Base-by-base conservation (phyloP, 140 eudicot genomes). In the Oenanthe javanica region DNA sequence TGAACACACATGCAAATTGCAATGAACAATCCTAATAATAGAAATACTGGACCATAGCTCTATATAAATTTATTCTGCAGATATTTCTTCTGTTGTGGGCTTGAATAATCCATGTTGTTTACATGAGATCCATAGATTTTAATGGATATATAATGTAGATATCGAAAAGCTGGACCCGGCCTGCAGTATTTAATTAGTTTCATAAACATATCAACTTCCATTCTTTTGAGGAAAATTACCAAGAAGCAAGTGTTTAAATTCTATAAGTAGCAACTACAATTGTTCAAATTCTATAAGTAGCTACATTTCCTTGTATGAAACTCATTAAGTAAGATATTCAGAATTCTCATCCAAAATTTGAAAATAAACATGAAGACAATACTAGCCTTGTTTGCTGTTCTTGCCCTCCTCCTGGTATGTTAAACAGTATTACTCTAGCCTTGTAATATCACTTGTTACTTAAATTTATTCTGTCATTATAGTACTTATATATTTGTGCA, bases 371-470 rank as follows among this genome's bases (percentile, higher is more conserved):
- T 78, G 81, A 27, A 78, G 38, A 7, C n/a, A 3, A 48, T 18
- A 8, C 42, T 57, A 9, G 73, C 43, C 66, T 9, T 78, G 1
- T 78, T 42, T 38, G 51, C 70, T 36, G 31, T 77, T 21, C 66
- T 57, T 43, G 46, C 52, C 0, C 54, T 78, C 55, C 45, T 78
- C 9, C 0, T 59, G 81, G 81, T 77, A 77, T 55, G 72, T 64
- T 19, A 40, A 21, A 40, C 81, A 42, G 2, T 72, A 1, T 27
- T 31, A 1, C 31, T 31, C 5, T 43, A 42, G 5, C 76, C 42
- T 42, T 12, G 10, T 36, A 0, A 36, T 19, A 71, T 43, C 2
- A 7, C 36, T 18, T 43, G 9, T 38, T 31, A 43, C n/a, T 72
- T 42, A 3, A 45, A 8, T 45, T 2, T 43, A 5, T 15, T 73